These are phyloP conservation scores for Hypoxylon sp. DNA, from an alignment of 2,329 filamentous ascomycete genomes.

Conservation along the genomic window DNA sequence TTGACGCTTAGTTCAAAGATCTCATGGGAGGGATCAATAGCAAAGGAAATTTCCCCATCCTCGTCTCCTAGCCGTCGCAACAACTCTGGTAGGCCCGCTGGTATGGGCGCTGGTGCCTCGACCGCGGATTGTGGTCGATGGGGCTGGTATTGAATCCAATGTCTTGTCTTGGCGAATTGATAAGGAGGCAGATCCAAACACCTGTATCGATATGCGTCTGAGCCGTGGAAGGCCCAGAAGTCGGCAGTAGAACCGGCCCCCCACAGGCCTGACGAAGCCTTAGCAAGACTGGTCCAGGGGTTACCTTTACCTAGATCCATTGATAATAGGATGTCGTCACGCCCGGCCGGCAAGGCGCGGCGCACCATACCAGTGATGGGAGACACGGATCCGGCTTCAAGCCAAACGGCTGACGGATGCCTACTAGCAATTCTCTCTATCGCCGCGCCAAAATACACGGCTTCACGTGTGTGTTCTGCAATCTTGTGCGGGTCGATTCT, in stretches of 20 bases:
- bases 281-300: conserved; percentile 29
- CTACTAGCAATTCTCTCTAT: conserved; percentile 47
- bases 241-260: conserved; percentile 19
- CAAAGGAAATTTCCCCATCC: conserved; percentile 27
- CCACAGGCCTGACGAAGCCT: conserved; percentile 26
- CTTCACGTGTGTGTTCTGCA: conserved; percentile 47
- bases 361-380: conserved; percentile 45
- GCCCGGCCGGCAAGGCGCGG: conserved; percentile 12
- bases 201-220: conserved; percentile 16
- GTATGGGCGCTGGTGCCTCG: conserved; percentile 5
- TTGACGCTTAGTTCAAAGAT: conserved; percentile 28
- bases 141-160: conserved; percentile 34
- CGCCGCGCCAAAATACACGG: conserved; percentile 53
- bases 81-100: conserved; percentile 12
- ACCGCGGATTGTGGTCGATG: conserved; percentile 20
- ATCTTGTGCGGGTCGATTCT: conserved; percentile 17
- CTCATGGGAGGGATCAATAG: conserved; percentile 24
- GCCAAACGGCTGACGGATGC: conserved; percentile 48
- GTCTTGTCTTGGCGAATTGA: conserved; percentile 31
- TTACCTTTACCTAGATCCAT: conserved; percentile 24
- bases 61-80: conserved; percentile 19
- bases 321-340: conserved; percentile 20
- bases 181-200: conserved; percentile 37
- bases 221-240: conserved; percentile 35
- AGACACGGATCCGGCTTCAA: conserved; percentile 55